Percentiles rank a stretch among this genome's conserved stretches.
Evolutionary conservation across 352 stramenopile species (phyloP).

Genomic region (Poterioochromonas sp.): DNA sequence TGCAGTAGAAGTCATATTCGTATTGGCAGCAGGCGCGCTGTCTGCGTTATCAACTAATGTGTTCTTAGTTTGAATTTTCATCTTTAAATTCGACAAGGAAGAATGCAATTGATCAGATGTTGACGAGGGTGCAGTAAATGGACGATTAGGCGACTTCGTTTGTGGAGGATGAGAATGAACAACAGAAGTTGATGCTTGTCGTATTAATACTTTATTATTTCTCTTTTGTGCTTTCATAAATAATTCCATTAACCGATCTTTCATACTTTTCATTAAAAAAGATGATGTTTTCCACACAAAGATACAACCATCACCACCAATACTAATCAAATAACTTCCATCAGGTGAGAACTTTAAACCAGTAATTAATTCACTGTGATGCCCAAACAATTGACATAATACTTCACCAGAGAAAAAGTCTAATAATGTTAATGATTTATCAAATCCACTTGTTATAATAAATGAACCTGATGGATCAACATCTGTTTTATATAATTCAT

Average conservation of each 20-base stretch:
- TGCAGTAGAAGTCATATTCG: neutral
- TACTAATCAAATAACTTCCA: slow-evolving; percentile 65
- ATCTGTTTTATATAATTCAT: slow-evolving; percentile 34
- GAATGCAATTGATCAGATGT: neutral
- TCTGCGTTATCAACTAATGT: too few species aligned
- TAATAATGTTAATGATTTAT: slow-evolving; percentile 71
- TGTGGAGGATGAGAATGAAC: neutral
- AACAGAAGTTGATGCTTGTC: neutral
- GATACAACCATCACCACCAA: slow-evolving; percentile 67
- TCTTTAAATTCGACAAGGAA: neutral
- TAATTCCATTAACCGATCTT: slow-evolving; percentile 29
- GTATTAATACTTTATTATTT: neutral
- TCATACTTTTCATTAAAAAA: slow-evolving; percentile 52
- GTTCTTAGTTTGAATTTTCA: neutral
- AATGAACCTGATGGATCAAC: slow-evolving; percentile 55
- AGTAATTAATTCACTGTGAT: slow-evolving; percentile 68
- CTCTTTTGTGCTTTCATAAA: slow-evolving; percentile 17
- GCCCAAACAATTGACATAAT: slow-evolving; percentile 38
- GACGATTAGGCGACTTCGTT: neutral
- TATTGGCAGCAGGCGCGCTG: neutral
- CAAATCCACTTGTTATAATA: slow-evolving; percentile 62
- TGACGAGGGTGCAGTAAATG: neutral
- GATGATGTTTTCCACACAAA: slow-evolving; percentile 72
- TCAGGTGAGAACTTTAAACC: slow-evolving; percentile 69
- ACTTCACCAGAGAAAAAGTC: slow-evolving; percentile 65